Percentiles rank a stretch among this genome's conserved stretches.
Conservation (phyloP, 805 yeast species). For the Yarrowia yakushimensis region DNA sequence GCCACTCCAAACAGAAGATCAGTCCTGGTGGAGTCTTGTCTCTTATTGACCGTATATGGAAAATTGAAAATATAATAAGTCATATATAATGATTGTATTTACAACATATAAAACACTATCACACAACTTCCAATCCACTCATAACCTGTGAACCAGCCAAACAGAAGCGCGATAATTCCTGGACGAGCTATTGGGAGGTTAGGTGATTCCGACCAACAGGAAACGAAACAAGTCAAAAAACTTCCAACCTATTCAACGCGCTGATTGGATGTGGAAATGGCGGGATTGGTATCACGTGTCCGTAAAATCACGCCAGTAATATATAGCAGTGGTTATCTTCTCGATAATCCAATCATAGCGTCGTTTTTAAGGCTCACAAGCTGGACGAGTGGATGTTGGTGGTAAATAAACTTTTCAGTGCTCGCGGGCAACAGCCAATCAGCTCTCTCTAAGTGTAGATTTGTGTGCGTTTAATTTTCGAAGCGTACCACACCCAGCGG, state of each 20-base stretch:
- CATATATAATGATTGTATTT: no score
- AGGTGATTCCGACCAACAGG: not conserved
- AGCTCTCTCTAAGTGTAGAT: constrained; percentile 18
- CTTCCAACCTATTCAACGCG: not conserved
- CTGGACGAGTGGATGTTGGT: not conserved
- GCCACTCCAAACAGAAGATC: no score
- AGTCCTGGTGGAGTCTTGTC: no score
- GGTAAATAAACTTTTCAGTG: not conserved
- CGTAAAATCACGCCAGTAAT: not conserved
- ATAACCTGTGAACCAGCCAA: constrained; percentile 22
- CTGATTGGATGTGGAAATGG: not conserved
- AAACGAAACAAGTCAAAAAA: not conserved
- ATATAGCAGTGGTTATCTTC: no score
- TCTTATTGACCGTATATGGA: no score
- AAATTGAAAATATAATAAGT: no score
- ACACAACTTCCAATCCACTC: not conserved
- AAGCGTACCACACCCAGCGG: constrained; percentile 23
- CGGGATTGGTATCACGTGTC: not conserved
- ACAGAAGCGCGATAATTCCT: constrained; percentile 15
- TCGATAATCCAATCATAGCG: no score
- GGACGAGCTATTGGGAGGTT: not conserved
- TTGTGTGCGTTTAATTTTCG: constrained; percentile 24
- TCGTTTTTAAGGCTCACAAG: no score
- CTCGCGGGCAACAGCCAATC: constrained; percentile 14
- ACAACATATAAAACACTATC: no score